Percentiles rank a stretch among this genome's conserved stretches.
Evolutionary conservation across 257 asterid genomes (phyloP).

Genomic region (Cordia subcordata): DNA sequence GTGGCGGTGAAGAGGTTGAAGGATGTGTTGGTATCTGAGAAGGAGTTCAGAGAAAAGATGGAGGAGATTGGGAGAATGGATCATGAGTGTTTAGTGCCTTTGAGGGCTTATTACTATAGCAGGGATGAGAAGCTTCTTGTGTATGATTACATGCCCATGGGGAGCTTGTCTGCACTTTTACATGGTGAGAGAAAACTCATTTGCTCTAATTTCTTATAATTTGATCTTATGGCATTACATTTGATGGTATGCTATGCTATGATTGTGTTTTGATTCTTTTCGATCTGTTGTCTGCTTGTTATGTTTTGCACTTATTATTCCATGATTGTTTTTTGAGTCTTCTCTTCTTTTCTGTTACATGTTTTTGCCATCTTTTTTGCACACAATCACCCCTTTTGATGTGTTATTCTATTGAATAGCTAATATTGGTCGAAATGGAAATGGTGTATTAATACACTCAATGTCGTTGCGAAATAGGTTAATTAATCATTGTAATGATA

Average conservation of each 20-base stretch:
- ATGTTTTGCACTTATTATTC: no score
- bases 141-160: conserved; percentile 74
- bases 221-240: not conserved
- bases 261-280: no score
- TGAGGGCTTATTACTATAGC: conserved; percentile 70
- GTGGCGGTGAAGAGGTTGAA: conserved; percentile 88
- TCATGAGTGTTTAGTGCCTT: conserved; percentile 68
- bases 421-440: no score
- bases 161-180: conserved; percentile 90
- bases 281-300: no score
- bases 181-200: conserved; percentile 50
- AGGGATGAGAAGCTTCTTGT: conserved; percentile 87
- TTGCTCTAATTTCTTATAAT: not conserved
- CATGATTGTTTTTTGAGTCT: no score
- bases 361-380: no score
- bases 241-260: not conserved
- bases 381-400: no score
- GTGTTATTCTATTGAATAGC: no score
- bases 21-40: conserved; percentile 64
- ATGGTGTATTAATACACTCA: no score
- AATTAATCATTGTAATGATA: no score
- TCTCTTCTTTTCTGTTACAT: no score
- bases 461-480: no score
- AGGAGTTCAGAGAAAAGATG: conserved; percentile 70
- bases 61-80: conserved; percentile 70